Base-by-base conservation (phyloP, 768 basidiomycete genomes). In the Pilatotrama ljubarskyi region DNA sequence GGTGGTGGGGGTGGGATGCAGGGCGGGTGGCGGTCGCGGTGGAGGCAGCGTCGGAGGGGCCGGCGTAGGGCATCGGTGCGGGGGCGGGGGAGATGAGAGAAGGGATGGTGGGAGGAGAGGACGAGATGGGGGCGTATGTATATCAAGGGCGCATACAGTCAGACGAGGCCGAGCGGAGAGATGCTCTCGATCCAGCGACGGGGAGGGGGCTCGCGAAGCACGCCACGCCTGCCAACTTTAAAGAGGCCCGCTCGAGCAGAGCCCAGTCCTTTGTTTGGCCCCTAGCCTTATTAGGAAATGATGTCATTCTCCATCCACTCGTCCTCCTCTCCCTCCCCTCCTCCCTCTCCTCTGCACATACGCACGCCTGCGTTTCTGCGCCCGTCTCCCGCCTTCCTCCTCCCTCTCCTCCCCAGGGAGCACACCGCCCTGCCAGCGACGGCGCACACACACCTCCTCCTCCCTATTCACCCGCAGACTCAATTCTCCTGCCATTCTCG, bases 21-120 rank as follows among this genome's bases (percentile, higher is more conserved):
- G 65, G 54, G 20, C 60, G 65, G 35, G 65, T 58, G 55, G 68
- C 66, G 49, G 68, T 61, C 41, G 59, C 55, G 26, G 61, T 63
- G 18, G 61, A 49, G 52, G 44, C 24, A 26, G 54, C 43, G 51
- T 57, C 61, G 57, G 68, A 62, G 53, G 69, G 69, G 22, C 58
- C 56, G 18, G 66, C 60, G 68, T 70, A 70, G 48, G 69, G 69
- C 69, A 70, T 70, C 29, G 64, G 46, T 46, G 53, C 8, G 40
- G 43, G 41, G 48, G 26, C 42, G 18, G 29, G 38, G 46, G 42
- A 46, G 44, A 38, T 17, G 53, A 14, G 41, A 44, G 44, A 46
- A n/a, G 3, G 47, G 8, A 15, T 20, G 43, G 36, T 9, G 17
- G 46, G 55, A 55, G 46, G 26, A 56, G 55, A 56, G 38, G 55